Evolutionary conservation across 148 eudicot species (phyloP), one percentile per base, ranked within the genome.

Genomic region (Persicaria maculosa): DNA sequence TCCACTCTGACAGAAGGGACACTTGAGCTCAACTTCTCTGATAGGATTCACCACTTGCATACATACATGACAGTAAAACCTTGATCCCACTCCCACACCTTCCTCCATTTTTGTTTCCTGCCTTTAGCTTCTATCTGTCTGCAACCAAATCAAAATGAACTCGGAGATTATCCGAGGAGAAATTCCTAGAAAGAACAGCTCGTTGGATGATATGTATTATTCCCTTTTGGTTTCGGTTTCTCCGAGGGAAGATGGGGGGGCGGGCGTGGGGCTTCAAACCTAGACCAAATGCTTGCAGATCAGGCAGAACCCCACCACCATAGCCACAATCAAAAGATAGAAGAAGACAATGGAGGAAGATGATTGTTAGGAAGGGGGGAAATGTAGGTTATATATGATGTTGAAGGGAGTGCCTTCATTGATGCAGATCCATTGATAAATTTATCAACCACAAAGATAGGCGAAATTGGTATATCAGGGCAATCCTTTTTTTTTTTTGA

Each of bases 61-160:
- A 68, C 92, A 88, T 79, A 68, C 72, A 74, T 88, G 79, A 80
- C 92, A 88, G 88, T 88, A 88, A 67, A 83, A 85, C 16, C 82
- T 81, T 20, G 77, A 20, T 59, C 65, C 65, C 25, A 46, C 19
- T 59, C 65, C 65, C 25, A 46, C 74, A 11, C 55, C 52, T 74
- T 77, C 67, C 55, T 81, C 83, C 81, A 79, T 81, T 47, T 67
- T 57, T 47, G 19, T 65, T 53, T 14, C 16, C 1, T 52, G 55
- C 6, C 55, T 52, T 52, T 14, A 14, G 55, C 16, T 52, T 12
- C 40, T 31, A 31, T 31, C 40, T 31, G 40, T 31, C 40, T 31
- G 40, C 40, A 31, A 31, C 40, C 3, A 31, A 31, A 31, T 31
- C 40, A 31, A 31, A 31, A 31, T 31, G 40, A 31, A 31, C 40